Conservation (phyloP, 1,284 basidiomycete genomes). For the Ustilago shanxiensis region DNA sequence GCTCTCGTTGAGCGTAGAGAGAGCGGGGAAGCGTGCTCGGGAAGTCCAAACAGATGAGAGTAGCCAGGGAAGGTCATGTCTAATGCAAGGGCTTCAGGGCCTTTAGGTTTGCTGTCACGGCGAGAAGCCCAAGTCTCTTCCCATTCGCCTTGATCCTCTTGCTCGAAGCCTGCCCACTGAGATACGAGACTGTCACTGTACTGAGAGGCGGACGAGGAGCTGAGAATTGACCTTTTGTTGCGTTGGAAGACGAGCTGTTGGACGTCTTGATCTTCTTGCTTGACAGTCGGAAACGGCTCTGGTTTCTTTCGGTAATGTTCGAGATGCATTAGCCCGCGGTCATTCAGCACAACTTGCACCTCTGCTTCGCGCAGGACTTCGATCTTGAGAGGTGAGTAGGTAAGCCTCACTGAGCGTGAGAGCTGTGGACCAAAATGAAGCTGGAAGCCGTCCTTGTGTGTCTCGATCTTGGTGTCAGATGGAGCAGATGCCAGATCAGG, state of each 20-base stretch:
- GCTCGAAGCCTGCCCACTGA: constrained; percentile 66
- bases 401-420: constrained; percentile 43
- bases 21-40: constrained; percentile 92
- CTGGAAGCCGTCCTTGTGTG: constrained; percentile 24
- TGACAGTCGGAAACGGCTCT: constrained; percentile 56
- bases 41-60: constrained; percentile 91
- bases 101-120: constrained; percentile 95
- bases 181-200: constrained; percentile 42
- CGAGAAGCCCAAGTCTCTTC: constrained; percentile 88
- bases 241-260: constrained; percentile 57
- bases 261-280: constrained; percentile 43
- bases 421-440: constrained; percentile 49
- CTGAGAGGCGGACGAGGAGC: constrained; percentile 22
- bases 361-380: constrained; percentile 77
- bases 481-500: constrained; percentile 42
- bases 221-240: constrained; percentile 51
- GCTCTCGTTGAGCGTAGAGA: constrained; percentile 77
- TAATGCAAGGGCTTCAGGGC: constrained; percentile 93
- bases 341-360: constrained; percentile 89
- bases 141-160: constrained; percentile 80
- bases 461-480: constrained; percentile 28
- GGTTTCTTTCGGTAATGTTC: constrained; percentile 81
- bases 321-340: constrained; percentile 91
- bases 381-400: constrained; percentile 60
- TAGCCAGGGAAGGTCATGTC: constrained; percentile 94